These are phyloP conservation scores for Didymella arachidicola DNA, from an alignment of 2,329 filamentous ascomycete genomes.

Conservation along the genomic window DNA sequence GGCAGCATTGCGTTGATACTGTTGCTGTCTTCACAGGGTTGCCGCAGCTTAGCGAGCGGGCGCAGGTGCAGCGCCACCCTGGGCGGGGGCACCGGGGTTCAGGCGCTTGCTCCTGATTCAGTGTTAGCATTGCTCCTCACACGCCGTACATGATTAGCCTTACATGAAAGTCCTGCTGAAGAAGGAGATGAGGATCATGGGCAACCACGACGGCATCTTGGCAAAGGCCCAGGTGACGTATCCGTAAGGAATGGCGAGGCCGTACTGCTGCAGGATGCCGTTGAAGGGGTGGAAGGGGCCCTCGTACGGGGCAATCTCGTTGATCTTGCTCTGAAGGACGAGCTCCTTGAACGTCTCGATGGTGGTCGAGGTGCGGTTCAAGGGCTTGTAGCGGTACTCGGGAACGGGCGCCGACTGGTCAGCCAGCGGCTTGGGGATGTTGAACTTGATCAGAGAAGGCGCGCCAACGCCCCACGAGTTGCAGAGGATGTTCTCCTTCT, in stretches of 20 bases:
- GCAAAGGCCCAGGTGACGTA: constrained; percentile 71
- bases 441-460: constrained; percentile 71
- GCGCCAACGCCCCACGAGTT: constrained; percentile 73
- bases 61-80: constrained; percentile 21
- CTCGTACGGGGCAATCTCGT: constrained; percentile 62
- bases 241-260: constrained; percentile 69
- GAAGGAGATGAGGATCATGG: constrained; percentile 79
- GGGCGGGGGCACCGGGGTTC: constrained; percentile 23
- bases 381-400: constrained; percentile 68
- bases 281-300: constrained; percentile 80
- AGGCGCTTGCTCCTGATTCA: constrained; percentile 37
- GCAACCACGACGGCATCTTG: constrained; percentile 71
- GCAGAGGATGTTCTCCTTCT: constrained; percentile 76
- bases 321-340: constrained; percentile 65
- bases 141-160: constrained; percentile 43
- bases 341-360: constrained; percentile 69
- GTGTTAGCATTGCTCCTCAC: constrained; percentile 19
- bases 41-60: constrained; percentile 20
- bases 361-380: constrained; percentile 75
- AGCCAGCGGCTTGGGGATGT: constrained; percentile 65
- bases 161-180: constrained; percentile 78
- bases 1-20: neutral
- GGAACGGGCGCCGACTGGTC: constrained; percentile 70
- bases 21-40: constrained; percentile 7
- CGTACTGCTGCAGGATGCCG: constrained; percentile 69